phyloP scores from a whole-genome alignment of 257 asterid species.

The Scutellaria barbata region DNA sequence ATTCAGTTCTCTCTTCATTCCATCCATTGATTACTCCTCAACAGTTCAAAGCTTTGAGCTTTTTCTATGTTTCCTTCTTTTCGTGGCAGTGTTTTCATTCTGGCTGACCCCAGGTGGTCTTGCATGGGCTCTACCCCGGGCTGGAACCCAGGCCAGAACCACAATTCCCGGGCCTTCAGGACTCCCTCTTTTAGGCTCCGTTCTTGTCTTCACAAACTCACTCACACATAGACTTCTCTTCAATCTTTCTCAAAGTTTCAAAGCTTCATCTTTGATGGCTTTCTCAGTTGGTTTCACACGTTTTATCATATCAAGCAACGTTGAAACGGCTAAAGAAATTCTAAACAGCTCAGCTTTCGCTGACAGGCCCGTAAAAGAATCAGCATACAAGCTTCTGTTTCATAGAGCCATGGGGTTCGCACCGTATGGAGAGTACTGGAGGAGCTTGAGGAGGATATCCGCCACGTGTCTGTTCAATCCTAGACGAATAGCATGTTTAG shows the following conservation, averaged over 20 bases:
- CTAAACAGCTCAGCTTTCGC: constrained; percentile 76
- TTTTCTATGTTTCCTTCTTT: constrained; percentile 41
- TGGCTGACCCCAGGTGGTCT: constrained; percentile 85
- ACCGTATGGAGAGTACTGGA: constrained; percentile 82
- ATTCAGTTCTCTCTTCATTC: constrained; percentile 42
- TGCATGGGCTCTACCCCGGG: constrained; percentile 71
- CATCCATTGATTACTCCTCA: constrained; percentile 37
- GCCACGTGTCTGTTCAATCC: constrained; percentile 73
- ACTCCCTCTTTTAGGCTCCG: constrained; percentile 63
- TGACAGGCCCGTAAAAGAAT: constrained; percentile 80
- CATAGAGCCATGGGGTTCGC: constrained; percentile 93
- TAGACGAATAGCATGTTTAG: constrained; percentile 46
- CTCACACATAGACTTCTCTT: constrained; percentile 57
- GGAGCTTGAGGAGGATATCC: constrained; percentile 63
- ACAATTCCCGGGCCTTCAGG: constrained; percentile 84
- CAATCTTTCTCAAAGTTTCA: constrained; percentile 34
- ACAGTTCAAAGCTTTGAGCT: constrained; percentile 39
- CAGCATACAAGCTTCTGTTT: constrained; percentile 69
- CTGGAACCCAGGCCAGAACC: constrained; percentile 35
- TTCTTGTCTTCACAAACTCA: constrained; percentile 53
- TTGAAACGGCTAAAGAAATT: constrained; percentile 68
- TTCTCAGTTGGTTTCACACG: constrained; percentile 87
- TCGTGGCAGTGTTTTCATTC: constrained; percentile 52
- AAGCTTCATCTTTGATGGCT: constrained; percentile 61
- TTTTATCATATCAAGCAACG: constrained; percentile 60